Evolutionary conservation across 73 alveolate genomes (phyloP), one percentile per base, ranked within the genome.

Genomic region (Effrenium voratum): DNA sequence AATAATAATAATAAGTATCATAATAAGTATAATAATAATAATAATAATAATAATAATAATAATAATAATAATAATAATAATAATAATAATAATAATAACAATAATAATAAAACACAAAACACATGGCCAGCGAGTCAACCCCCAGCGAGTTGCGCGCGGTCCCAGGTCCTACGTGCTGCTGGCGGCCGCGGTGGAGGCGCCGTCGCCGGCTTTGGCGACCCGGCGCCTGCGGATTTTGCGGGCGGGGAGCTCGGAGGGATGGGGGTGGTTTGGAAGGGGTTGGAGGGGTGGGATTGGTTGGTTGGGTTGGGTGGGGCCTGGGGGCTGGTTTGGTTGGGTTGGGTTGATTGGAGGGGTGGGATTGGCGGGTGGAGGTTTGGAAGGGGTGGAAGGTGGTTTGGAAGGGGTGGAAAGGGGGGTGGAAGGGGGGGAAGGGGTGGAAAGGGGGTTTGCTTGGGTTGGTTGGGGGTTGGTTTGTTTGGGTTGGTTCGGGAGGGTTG

Each of bases 211-310:
- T 30, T 43, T 90, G 44, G 96, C 68, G 15, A 41, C 73, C n/a
- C 96, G 96, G 45, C 47, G 50, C 72, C 57, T 90, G 85, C 96
- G 96, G 50, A 40, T 90, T 57, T 55, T 90, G n/a, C 96, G 96
- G 2, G 95, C 47, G 50, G 41, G 79, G 40, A n/a, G 30, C 79
- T 4, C 79, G 40, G 40, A 40, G 79, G 0, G 40, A 66, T 30
- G 79, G 63, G 26, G 16, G 28, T n/a, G 30, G 30, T 6, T 32
- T 36, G 2, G 22, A 32, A 22, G 82, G 26, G 3, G 1, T n/a
- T 72, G 28, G 34, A 57, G 34, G 72, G 2, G 34, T 57, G n/a
- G 34, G 1, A 2, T 3, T 57, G 72, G 28, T 19, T 52, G 72
- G 34, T 2, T 10, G 73, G 34, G 30, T 59, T 59, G 73, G 22